Evolutionary conservation across 148 eudicot genomes (phyloP).

Genomic region (Limonium bicolor): DNA sequence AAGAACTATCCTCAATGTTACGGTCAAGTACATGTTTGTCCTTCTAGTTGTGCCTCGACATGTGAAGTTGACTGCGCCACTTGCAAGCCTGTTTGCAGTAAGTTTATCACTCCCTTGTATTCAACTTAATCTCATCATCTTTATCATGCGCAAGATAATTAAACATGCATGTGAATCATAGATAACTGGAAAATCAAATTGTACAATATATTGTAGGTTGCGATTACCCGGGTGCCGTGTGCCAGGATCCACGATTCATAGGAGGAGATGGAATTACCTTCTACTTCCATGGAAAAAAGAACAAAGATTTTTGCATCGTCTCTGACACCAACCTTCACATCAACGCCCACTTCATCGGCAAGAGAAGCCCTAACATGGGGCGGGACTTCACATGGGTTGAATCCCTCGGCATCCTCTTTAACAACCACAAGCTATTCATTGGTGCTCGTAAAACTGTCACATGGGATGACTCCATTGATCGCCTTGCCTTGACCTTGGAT

Average conservation of each 20-base stretch:
- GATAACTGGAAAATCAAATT: too few species aligned
- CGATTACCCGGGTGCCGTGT: constrained; percentile 77
- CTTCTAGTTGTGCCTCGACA: constrained; percentile 17
- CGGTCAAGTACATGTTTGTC: constrained; percentile 21
- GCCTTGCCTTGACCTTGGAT: constrained; percentile 37
- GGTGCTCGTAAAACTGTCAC: constrained; percentile 36
- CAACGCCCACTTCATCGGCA: constrained; percentile 59
- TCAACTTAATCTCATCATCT: too few species aligned
- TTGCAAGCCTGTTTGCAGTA: constrained; percentile 40
- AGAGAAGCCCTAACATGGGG: constrained; percentile 30
- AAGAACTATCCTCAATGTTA: constrained; percentile 21
- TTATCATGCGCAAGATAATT: too few species aligned
- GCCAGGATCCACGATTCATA: constrained; percentile 65
- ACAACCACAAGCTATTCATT: constrained; percentile 33
- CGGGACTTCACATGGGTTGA: constrained; percentile 70
- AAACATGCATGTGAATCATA: too few species aligned
- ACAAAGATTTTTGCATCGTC: constrained; percentile 46
- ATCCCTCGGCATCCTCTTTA: constrained; percentile 44
- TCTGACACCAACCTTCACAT: constrained; percentile 53
- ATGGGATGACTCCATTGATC: constrained; percentile 42
- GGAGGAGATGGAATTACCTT: constrained; percentile 65
- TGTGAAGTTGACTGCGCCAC: constrained; percentile 48
- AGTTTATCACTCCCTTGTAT: too few species aligned
- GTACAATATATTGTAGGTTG: too few species aligned
- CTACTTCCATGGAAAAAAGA: constrained; percentile 66